Conservation (phyloP, 139 green algal genomes). For the Yamagishiella unicocca region DNA sequence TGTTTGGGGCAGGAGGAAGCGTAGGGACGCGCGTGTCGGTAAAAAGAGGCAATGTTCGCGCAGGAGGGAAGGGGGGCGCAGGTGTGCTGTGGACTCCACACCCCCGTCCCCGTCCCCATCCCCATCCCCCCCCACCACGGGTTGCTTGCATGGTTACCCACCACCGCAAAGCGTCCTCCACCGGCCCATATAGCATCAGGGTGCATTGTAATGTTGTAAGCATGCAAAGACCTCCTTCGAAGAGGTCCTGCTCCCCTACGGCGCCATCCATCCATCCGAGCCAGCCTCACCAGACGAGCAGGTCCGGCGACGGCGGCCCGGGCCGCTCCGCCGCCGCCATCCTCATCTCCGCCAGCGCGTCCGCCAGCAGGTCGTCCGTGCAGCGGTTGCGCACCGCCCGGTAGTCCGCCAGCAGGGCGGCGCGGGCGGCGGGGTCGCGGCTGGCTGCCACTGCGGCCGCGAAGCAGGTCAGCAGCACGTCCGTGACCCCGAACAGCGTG, state of each 20-base stretch:
- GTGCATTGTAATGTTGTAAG: too few relatives aligned
- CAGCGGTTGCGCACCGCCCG: background rate
- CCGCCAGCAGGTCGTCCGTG: constrained; percentile 26
- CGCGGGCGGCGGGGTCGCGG: background rate
- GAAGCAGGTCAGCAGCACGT: constrained; percentile 52
- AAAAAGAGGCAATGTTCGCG: background rate
- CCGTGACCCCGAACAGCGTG: constrained; percentile 43
- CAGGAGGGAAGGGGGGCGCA: too few relatives aligned
- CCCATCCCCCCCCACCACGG: background rate
- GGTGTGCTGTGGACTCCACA: too few relatives aligned
- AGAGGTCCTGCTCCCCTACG: too few relatives aligned
- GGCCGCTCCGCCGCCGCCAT: background rate
- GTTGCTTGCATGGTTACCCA: background rate
- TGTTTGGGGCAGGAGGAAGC: background rate
- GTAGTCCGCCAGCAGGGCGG: constrained; percentile 34
- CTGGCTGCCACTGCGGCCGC: constrained; percentile 30
- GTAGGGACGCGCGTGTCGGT: background rate
- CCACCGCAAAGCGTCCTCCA: background rate
- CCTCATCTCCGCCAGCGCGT: constrained; percentile 42
- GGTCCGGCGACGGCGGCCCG: background rate
- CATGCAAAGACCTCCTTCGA: too few relatives aligned
- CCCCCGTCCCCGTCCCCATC: too few relatives aligned
- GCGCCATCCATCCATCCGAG: background rate
- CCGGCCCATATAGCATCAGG: too few relatives aligned
- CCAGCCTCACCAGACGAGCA: constrained; percentile 4